Evolutionary conservation across 164 flowering plant genomes (phyloP), one percentile per base, ranked within the genome.

Genomic region (Chimonanthus praecox): DNA sequence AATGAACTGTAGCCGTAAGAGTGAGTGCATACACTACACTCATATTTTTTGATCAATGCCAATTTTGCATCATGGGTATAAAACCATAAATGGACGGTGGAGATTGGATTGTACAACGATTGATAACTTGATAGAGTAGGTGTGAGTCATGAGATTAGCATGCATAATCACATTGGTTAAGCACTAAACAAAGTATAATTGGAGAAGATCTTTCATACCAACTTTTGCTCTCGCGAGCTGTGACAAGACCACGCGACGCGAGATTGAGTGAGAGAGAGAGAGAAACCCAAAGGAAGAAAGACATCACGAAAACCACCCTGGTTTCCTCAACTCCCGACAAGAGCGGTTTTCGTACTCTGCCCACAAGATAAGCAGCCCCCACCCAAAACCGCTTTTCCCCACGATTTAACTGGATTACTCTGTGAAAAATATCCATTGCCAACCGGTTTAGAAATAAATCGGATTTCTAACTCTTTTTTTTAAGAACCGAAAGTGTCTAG

Each of bases 311-410:
- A 70, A 70, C 72, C 72, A 45, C 13, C 48, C 64, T 49, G 64
- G 72, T 54, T 70, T 70, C 72, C 72, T 15, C 64, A 54, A n/a
- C 72, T 16, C 64, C 72, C 72, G 64, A 70, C 72, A 70, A 5
- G 63, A 70, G 72, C 72, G 72, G 72, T 70, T 70, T 70, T 44
- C 72, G 72, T 70, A 70, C 64, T 13, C 49, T 54, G 72, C 72
- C 72, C 71, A 69, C 71, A 69, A 69, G 49, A 69, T 69, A 60
- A 46, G 10, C 20, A 2, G n/a, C 45, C 8, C 8, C 58, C 33
- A 2, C 61, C 9, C 71, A 69, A 69, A 69, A 69, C 71, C 71
- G 71, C 71, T 50, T 18, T 33, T 33, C 33, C 33, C 33, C 33
- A 33, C 2, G 0, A 33, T 33, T 33, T 33, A 33, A 33, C 33